Base-by-base conservation (phyloP, 192 early-diverging fungal species). In the Coemansia sp. region DNA sequence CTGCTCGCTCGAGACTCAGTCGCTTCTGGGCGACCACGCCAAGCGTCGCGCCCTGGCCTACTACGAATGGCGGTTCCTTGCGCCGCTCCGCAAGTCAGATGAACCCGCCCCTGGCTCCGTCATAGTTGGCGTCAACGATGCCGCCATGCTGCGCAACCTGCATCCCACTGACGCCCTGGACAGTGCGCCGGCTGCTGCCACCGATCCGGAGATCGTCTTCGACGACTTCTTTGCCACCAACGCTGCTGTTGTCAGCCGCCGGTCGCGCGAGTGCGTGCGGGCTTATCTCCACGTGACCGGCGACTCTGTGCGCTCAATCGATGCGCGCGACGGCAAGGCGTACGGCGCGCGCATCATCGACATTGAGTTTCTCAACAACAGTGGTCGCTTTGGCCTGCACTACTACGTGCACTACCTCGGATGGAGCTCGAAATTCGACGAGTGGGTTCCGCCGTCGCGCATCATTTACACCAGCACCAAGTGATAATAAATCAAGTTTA, bases 371-470 rank as follows among this genome's bases (percentile, higher is more conserved):
- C 31, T 80, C 13, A 17, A 41, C 28, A 62, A 64, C 22, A 34
- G 29, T 20, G 55, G 57, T 28, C 58, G 77, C 9, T 19, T 57
- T 13, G 77, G 77, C 2, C 29, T 80, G 52, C 64, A 80, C 28
- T 80, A 74, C 42, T 74, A 65, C 36, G 61, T 80, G 23, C 77
- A 80, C 41, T 80, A 70, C 44, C 40, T 54, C 3, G 72, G 68
- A 15, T 80, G 77, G 77, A 70, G 57, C 41, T 1, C 61, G 2
- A 69, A 63, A 50, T 80, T 63, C 42, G 77, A 80, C 34, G 77
- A 80, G 53, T 74, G 72, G 71, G 65, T 74, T 30, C 68, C 71
- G 5, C 77, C 77, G 2, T 74, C 59, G n/a, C 64, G 72, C n/a
- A 65, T 80, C 44, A 38, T 72, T 13, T 67, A 67, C 56, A n/a